Conservation (phyloP, 108 stramenopile genomes). For the Pseudonitzschia multistriata region DNA sequence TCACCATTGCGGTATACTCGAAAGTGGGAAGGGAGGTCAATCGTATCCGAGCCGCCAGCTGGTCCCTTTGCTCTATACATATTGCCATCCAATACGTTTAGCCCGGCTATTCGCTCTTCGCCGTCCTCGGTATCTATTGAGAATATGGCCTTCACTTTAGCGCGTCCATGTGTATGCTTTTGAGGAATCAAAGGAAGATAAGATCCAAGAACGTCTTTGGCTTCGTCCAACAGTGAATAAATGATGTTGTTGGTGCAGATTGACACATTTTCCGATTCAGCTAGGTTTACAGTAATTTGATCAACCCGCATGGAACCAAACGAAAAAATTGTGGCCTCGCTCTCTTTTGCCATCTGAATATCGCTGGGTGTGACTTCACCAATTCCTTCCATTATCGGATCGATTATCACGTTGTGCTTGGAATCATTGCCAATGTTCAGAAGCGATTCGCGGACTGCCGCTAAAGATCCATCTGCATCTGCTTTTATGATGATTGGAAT, state of each 20-base stretch:
- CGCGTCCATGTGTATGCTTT: conserved; percentile 69
- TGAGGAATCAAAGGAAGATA: conserved; percentile 53
- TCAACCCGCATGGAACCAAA: conserved; percentile 68
- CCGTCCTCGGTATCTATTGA: conserved; percentile 58
- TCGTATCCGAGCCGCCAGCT: neutral
- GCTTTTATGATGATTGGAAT: conserved; percentile 85
- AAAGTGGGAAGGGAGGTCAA: conserved; percentile 43
- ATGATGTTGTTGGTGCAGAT: conserved; percentile 69
- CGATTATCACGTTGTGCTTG: conserved; percentile 57
- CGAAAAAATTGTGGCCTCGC: conserved; percentile 71
- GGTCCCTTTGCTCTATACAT: conserved; percentile 51
- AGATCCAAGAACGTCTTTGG: conserved; percentile 55
- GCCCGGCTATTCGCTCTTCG: conserved; percentile 64
- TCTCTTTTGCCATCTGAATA: conserved; percentile 78
- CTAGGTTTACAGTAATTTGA: conserved; percentile 44
- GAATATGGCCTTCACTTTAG: conserved; percentile 69
- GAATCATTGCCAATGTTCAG: conserved; percentile 59
- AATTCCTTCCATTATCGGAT: conserved; percentile 70
- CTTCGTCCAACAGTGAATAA: conserved; percentile 78
- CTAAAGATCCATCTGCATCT: conserved; percentile 78
- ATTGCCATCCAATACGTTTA: conserved; percentile 60
- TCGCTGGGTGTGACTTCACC: conserved; percentile 68
- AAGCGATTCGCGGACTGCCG: conserved; percentile 72
- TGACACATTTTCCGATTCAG: conserved; percentile 55
- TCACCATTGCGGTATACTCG: conserved; percentile 62